These are phyloP conservation scores for Raphanus raphanistrum DNA, from an alignment of 345 rosid species.

Conservation along the genomic window DNA sequence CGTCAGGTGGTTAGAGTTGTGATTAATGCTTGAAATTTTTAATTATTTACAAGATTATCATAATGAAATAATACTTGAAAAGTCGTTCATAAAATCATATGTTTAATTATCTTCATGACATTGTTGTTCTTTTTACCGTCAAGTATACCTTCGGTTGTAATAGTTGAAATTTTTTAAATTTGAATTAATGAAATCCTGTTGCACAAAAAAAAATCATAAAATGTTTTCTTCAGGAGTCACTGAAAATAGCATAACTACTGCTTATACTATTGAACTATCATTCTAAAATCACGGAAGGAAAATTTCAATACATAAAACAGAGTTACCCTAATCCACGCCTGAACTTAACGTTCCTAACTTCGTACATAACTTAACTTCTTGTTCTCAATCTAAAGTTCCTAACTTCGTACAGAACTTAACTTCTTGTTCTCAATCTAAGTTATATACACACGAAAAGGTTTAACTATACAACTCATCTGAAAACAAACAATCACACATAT, in stretches of 20 bases:
- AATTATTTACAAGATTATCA: neutral
- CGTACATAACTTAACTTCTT: neutral
- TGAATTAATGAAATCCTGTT: too few relatives aligned
- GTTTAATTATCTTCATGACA: too few relatives aligned
- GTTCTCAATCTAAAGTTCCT: neutral
- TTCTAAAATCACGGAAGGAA: neutral
- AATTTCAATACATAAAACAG: neutral
- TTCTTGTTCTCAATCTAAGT: neutral
- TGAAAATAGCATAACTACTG: too few relatives aligned
- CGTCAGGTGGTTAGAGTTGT: conserved; percentile 29
- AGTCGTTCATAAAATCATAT: neutral
- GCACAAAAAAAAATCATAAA: too few relatives aligned
- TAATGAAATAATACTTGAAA: neutral
- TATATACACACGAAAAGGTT: neutral
- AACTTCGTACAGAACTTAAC: neutral
- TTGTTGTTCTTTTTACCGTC: too few relatives aligned
- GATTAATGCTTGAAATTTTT: conserved; percentile 8
- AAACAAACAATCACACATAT: neutral
- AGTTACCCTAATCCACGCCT: neutral
- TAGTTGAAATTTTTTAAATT: too few relatives aligned
- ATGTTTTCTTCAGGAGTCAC: too few relatives aligned
- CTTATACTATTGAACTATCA: too few relatives aligned
- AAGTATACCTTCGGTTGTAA: too few relatives aligned
- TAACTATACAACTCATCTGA: neutral
- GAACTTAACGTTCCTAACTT: neutral